Conservation (phyloP, 352 stramenopile species). For the Thalassiosira ordinaria region DNA sequence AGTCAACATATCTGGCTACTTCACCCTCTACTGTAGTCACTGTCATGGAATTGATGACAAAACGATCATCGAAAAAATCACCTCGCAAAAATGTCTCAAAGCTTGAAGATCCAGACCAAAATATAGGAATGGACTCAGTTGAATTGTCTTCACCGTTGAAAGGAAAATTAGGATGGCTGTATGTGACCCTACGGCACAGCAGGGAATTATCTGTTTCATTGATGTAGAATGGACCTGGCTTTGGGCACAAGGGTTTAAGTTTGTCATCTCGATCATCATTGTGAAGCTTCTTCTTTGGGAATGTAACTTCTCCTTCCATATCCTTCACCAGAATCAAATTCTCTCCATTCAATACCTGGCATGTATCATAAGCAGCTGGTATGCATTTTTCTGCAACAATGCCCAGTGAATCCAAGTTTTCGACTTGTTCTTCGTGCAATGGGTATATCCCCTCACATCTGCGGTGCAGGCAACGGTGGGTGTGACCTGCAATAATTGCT, state of each 20-base stretch:
- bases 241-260: slow-evolving; percentile 56
- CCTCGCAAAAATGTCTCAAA: slow-evolving; percentile 62
- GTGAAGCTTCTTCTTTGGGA: slow-evolving; percentile 51
- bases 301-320: slow-evolving; percentile 26
- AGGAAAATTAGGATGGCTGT: slow-evolving; percentile 56
- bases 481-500: slow-evolving; percentile 59
- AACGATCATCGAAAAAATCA: slow-evolving; percentile 51
- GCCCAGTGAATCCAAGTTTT: slow-evolving; percentile 33
- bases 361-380: slow-evolving; percentile 55
- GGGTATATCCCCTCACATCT: slow-evolving; percentile 55
- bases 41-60: slow-evolving; percentile 54
- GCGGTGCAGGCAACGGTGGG: slow-evolving; percentile 54
- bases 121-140: slow-evolving; percentile 54
- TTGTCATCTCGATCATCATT: slow-evolving; percentile 50
- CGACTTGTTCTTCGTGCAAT: slow-evolving; percentile 46
- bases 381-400: slow-evolving; percentile 52
- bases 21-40: slow-evolving; percentile 33
- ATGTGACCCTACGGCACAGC: slow-evolving; percentile 42
- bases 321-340: slow-evolving; percentile 56
- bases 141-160: slow-evolving; percentile 31
- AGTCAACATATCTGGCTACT: slow-evolving; percentile 50
- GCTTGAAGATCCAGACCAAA: slow-evolving; percentile 53
- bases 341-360: slow-evolving; percentile 52
- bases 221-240: slow-evolving; percentile 51
- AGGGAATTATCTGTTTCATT: slow-evolving; percentile 64